Conservation (phyloP, 805 yeast species). For the Schwanniomyces vanrijiae region DNA sequence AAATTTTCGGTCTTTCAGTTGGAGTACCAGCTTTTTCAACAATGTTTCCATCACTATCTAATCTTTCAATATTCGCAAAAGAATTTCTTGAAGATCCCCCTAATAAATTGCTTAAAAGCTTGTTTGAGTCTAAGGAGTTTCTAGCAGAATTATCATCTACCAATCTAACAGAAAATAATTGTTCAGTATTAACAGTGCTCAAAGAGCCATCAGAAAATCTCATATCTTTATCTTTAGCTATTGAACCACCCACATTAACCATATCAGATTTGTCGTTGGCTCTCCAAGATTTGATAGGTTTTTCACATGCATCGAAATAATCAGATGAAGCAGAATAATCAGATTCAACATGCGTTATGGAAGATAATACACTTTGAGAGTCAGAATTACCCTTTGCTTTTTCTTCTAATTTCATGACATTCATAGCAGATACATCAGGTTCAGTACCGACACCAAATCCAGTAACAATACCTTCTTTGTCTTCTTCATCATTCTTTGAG, state of each 20-base stretch:
- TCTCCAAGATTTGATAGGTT: conserved; percentile 44
- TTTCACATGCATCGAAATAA: conserved; percentile 36
- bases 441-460: conserved; percentile 20
- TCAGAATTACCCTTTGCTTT: conserved; percentile 23
- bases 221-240: conserved; percentile 44
- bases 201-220: conserved; percentile 70
- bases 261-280: conserved; percentile 34
- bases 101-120: conserved; percentile 24
- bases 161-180: conserved; percentile 73
- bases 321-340: conserved; percentile 20
- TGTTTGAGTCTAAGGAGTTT: conserved; percentile 18
- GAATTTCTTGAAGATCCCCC: conserved; percentile 26
- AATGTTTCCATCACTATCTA: conserved; percentile 47
- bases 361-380: conserved; percentile 41
- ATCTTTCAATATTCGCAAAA: conserved; percentile 40
- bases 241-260: conserved; percentile 2
- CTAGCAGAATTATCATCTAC: conserved; percentile 54
- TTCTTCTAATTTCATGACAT: conserved; percentile 52
- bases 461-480: conserved; percentile 23
- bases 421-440: conserved; percentile 32
- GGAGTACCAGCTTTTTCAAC: conserved; percentile 17
- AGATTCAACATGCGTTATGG: conserved; percentile 54
- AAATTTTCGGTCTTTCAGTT: conserved; percentile 8
- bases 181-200: conserved; percentile 85
- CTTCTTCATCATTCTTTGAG: conserved; percentile 10